Conservation (phyloP, 805 yeast species). For the Yarrowia osloensis region DNA sequence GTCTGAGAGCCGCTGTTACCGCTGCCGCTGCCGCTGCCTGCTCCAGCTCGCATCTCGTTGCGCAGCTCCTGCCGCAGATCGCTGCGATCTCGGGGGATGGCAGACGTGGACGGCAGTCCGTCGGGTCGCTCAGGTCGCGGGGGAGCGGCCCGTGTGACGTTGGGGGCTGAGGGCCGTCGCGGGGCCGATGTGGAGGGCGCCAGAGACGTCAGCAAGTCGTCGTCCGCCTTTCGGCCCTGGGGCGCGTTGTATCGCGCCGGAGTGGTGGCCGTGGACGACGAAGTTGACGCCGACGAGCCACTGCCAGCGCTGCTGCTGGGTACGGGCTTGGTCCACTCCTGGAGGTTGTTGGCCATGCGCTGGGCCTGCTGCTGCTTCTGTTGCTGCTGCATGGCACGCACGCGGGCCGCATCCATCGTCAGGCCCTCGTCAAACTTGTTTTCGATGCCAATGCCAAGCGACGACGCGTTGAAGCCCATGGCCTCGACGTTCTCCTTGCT, state of each 20-base stretch:
- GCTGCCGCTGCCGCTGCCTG: neutral
- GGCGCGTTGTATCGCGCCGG: neutral
- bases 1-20: neutral
- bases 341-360: constrained; percentile 20
- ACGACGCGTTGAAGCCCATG: constrained; percentile 20
- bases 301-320: neutral
- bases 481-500: constrained; percentile 39
- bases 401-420: constrained; percentile 11
- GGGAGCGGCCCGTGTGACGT: constrained; percentile 1
- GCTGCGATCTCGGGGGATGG: neutral
- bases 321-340: constrained; percentile 29
- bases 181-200: neutral
- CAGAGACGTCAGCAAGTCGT: constrained; percentile 9
- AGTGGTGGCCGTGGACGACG: neutral
- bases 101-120: neutral
- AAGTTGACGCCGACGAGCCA: no score
- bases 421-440: constrained; percentile 22
- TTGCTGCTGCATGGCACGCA: constrained; percentile 20
- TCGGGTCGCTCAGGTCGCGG: constrained; percentile 24
- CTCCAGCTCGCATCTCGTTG: constrained; percentile 9
- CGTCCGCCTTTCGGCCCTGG: neutral
- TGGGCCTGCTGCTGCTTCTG: constrained; percentile 22
- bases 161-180: constrained; percentile 17
- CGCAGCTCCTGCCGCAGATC: constrained; percentile 15
- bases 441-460: constrained; percentile 20